Conservation (phyloP, 2,329 filamentous ascomycete genomes). For the Elsinoe arachidis region DNA sequence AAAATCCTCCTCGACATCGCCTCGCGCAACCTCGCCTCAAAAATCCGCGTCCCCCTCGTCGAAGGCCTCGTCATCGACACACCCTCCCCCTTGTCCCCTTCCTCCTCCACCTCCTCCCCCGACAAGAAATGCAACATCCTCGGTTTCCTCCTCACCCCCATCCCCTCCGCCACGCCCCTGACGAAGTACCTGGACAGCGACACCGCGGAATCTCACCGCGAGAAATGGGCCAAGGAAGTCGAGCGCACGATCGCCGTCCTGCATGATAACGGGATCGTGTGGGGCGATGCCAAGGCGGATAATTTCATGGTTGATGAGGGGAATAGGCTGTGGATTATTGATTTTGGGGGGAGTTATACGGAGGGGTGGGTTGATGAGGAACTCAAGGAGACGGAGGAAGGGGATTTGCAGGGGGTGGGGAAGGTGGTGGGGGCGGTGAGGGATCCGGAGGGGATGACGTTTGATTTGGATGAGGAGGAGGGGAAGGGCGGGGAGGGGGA, state of each 20-base stretch:
- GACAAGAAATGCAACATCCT: slow-evolving; percentile 22
- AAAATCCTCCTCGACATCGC: slow-evolving; percentile 24
- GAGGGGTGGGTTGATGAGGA: slow-evolving; percentile 31
- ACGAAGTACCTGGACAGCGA: slow-evolving; percentile 25
- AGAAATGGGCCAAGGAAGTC: slow-evolving; percentile 25
- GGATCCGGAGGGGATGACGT: slow-evolving; percentile 23
- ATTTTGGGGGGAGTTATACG: slow-evolving; percentile 32
- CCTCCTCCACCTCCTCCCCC: background rate
- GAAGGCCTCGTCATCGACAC: slow-evolving; percentile 21
- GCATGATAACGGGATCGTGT: slow-evolving; percentile 29
- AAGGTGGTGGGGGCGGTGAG: slow-evolving; percentile 24
- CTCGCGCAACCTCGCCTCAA: slow-evolving; percentile 21
- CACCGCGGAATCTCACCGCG: slow-evolving; percentile 24
- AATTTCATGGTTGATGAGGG: slow-evolving; percentile 32
- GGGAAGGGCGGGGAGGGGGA: slow-evolving; percentile 14
- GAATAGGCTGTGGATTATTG: slow-evolving; percentile 32
- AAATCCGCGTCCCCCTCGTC: slow-evolving; percentile 25
- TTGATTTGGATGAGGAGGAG: slow-evolving; percentile 18
- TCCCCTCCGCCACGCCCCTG: slow-evolving; percentile 25
- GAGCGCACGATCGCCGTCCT: slow-evolving; percentile 23
- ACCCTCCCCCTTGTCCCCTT: background rate
- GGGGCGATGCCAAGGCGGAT: slow-evolving; percentile 34
- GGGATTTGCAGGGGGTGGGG: slow-evolving; percentile 26
- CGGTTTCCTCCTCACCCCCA: slow-evolving; percentile 28
- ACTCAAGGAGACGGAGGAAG: slow-evolving; percentile 27